phyloP scores from a whole-genome alignment of 129 eudicot genomes.

The Centaurea solstitialis region DNA sequence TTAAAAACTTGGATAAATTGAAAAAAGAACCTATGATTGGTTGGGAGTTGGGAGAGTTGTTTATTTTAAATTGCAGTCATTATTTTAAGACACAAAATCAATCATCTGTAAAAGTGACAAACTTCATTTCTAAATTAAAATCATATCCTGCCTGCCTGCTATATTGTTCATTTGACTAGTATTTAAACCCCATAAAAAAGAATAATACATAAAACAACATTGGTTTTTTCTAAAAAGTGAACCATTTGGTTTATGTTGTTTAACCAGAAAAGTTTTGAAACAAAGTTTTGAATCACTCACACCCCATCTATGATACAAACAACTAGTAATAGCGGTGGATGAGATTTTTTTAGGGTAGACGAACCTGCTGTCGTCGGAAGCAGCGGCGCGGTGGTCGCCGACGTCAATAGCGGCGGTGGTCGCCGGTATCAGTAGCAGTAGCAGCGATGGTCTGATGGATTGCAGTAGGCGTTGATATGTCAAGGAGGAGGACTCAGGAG shows the following conservation, averaged over 20 bases:
- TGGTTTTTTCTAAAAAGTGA: neutral
- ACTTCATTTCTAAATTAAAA: neutral
- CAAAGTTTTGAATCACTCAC: slow-evolving; percentile 24
- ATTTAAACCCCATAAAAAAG: neutral
- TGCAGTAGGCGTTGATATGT: no score
- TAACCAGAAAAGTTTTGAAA: neutral
- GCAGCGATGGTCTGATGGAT: no score
- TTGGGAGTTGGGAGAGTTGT: no score
- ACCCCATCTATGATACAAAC: slow-evolving; percentile 29
- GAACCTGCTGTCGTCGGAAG: no score
- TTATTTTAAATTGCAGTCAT: neutral
- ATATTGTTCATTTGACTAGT: slow-evolving; percentile 6
- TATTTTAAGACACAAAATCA: no score
- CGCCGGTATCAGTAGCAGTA: no score
- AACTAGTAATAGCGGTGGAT: neutral
- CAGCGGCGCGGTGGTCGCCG: no score
- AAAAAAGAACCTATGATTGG: no score
- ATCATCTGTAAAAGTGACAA: neutral
- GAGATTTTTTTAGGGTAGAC: no score
- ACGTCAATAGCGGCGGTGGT: no score
- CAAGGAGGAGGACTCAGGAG: no score
- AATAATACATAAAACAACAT: neutral
- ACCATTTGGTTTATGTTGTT: slow-evolving; percentile 21
- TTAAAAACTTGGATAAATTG: no score
- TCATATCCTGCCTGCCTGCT: neutral